Evolutionary conservation across 1,284 basidiomycete species (phyloP).

Genomic region (Trichosporon sp.): DNA sequence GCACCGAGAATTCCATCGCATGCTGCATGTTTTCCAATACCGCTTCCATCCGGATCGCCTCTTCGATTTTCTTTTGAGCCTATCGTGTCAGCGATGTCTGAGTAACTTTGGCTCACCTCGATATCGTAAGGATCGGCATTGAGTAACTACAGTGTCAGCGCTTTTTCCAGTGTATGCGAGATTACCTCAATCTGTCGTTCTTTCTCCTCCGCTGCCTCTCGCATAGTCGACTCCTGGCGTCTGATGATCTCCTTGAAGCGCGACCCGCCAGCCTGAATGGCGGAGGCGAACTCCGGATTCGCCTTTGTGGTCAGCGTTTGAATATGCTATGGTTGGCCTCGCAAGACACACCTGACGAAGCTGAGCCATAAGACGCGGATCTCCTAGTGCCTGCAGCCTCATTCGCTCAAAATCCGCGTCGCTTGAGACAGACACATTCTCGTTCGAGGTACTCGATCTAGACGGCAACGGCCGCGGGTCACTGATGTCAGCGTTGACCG

Average conservation of each 20-base stretch:
- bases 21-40: constrained; percentile 87
- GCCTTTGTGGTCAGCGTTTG: constrained; percentile 49
- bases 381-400: constrained; percentile 76
- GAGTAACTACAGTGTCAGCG: constrained; percentile 46
- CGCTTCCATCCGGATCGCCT: constrained; percentile 82
- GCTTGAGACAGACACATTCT: constrained; percentile 26
- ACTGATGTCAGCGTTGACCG: not conserved
- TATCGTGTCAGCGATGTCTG: not conserved
- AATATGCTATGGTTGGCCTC: too few species aligned
- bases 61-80: constrained; percentile 85
- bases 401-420: constrained; percentile 82
- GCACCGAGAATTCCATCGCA: constrained; percentile 73
- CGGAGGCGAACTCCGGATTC: constrained; percentile 71
- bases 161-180: constrained; percentile 43
- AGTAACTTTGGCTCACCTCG: constrained; percentile 52
- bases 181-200: constrained; percentile 59
- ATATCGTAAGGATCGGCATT: constrained; percentile 85
- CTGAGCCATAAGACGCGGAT: constrained; percentile 71
- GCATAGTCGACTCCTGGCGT: constrained; percentile 58
- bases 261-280: constrained; percentile 61
- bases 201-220: constrained; percentile 55
- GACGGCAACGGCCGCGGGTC: constrained; percentile 12
- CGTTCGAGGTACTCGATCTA: constrained; percentile 40
- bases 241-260: constrained; percentile 69
- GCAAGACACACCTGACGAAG: constrained; percentile 58